These are phyloP conservation scores for Calonectria pseudoreteaudii DNA, from an alignment of 2,329 filamentous ascomycete species.

Conservation along the genomic window DNA sequence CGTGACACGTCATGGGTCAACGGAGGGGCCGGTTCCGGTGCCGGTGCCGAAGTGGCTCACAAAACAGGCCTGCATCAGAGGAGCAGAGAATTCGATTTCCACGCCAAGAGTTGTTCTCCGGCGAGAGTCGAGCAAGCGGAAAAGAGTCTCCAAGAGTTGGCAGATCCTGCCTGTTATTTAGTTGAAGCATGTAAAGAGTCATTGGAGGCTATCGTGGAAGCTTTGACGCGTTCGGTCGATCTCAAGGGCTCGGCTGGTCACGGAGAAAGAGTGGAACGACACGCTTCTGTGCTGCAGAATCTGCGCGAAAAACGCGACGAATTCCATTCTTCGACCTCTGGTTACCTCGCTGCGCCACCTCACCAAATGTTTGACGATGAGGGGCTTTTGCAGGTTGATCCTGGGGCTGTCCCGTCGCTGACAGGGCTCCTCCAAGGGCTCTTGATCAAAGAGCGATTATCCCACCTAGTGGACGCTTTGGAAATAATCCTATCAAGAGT, in stretches of 20 bases:
- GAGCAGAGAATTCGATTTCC: conserved; percentile 16
- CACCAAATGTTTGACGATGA: conserved; percentile 10
- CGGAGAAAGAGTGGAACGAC: conserved; percentile 12
- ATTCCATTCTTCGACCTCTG: conserved; percentile 7
- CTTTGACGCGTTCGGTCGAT: neutral
- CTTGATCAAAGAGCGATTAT: conserved; percentile 18
- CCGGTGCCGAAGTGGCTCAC: neutral
- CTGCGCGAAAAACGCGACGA: neutral
- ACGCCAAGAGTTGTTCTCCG: neutral
- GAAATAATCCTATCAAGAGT: conserved; percentile 10
- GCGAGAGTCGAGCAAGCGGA: neutral
- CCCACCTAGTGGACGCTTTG: neutral
- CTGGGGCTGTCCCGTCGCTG: neutral
- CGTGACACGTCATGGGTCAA: conserved; percentile 1
- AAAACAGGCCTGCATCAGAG: conserved; percentile 18
- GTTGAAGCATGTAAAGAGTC: conserved; percentile 17
- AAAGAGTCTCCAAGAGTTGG: conserved; percentile 13
- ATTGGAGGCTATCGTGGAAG: conserved; percentile 7
- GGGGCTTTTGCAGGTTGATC: conserved; percentile 1
- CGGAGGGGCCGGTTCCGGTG: neutral
- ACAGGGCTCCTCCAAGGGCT: conserved; percentile 10
- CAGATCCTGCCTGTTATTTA: neutral
- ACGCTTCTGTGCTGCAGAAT: neutral
- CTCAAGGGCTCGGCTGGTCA: neutral
- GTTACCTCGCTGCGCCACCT: neutral